Evolutionary conservation across 176 grass and related monocot genomes (phyloP).

Genomic region (Cenchrus purpureus): DNA sequence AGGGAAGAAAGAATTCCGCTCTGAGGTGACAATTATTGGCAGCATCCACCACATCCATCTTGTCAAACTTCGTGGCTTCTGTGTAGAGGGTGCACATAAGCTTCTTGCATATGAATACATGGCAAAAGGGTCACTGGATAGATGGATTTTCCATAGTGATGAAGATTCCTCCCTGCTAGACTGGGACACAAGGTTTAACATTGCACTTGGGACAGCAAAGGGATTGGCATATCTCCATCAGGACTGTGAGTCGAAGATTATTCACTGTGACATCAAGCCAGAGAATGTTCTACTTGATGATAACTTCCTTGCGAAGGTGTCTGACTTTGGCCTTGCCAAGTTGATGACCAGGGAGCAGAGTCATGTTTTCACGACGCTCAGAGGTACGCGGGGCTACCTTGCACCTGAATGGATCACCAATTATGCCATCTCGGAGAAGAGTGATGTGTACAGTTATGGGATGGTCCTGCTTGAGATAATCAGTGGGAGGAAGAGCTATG

Average conservation of each 20-base stretch:
- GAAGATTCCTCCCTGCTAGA: conserved; percentile 45
- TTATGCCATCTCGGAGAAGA: conserved; percentile 91
- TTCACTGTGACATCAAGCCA: conserved; percentile 98
- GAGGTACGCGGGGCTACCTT: conserved; percentile 87
- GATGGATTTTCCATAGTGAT: conserved; percentile 79
- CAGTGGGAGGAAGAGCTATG: conserved; percentile 84
- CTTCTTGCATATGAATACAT: conserved; percentile 96
- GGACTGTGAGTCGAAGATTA: conserved; percentile 90
- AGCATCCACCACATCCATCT: conserved; percentile 98
- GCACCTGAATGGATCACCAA: conserved; percentile 95
- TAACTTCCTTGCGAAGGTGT: conserved; percentile 83
- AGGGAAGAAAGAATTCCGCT: conserved; percentile 93
- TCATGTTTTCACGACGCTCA: conserved; percentile 89
- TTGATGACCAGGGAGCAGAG: conserved; percentile 98
- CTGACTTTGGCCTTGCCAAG: conserved; percentile 98
- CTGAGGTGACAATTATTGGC: conserved; percentile 92
- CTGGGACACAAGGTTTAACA: conserved; percentile 82
- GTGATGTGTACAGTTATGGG: conserved; percentile 92
- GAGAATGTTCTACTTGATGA: conserved; percentile 95
- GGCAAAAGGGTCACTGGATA: conserved; percentile 83
- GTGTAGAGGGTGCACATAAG: conserved; percentile 66
- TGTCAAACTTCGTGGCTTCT: conserved; percentile 90
- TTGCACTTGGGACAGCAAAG: conserved; percentile 87
- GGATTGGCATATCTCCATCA: conserved; percentile 89
- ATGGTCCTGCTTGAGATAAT: conserved; percentile 97